Percentiles rank a stretch among this genome's conserved stretches.
These are phyloP conservation scores for Zelonia costaricensis DNA, from an alignment of 208 protist species.

Conservation along the genomic window DNA sequence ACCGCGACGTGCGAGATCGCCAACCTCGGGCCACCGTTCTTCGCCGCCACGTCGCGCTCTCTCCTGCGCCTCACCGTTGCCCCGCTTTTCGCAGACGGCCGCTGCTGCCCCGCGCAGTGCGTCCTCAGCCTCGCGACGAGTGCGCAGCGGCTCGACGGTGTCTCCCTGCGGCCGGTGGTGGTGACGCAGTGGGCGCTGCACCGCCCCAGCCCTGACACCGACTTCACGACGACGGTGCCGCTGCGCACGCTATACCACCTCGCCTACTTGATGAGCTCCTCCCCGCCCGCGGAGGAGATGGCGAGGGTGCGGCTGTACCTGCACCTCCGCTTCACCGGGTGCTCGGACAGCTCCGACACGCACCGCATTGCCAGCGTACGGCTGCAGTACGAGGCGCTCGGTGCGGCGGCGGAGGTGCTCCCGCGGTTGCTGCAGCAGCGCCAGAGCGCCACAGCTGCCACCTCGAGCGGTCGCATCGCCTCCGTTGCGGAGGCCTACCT, in stretches of 20 bases:
- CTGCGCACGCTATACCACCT: conserved; percentile 61
- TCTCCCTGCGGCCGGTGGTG: conserved; percentile 46
- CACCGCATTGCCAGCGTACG: conserved; percentile 54
- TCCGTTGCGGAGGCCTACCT: background rate
- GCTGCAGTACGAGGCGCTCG: conserved; percentile 38
- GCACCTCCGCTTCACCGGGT: conserved; percentile 59
- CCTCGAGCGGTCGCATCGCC: background rate
- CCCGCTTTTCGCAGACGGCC: conserved; percentile 30
- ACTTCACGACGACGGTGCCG: conserved; percentile 24
- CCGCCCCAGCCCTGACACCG: background rate
- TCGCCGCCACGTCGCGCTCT: conserved; percentile 30
- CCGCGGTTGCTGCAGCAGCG: conserved; percentile 12
- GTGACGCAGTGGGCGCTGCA: conserved; percentile 36
- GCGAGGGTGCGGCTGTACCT: conserved; percentile 36
- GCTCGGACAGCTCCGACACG: conserved; percentile 43
- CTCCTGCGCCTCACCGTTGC: conserved; percentile 35
- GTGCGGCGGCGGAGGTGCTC: conserved; percentile 18
- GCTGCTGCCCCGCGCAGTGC: conserved; percentile 57
- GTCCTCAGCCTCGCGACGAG: conserved; percentile 54
- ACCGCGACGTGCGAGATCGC: conserved; percentile 50
- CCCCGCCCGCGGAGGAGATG: background rate
- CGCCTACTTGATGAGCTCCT: conserved; percentile 37
- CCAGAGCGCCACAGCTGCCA: background rate
- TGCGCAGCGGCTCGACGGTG: conserved; percentile 45
- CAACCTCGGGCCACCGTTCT: conserved; percentile 32